Percentiles rank a stretch among this genome's conserved stretches.
phyloP scores from a whole-genome alignment of 2,329 filamentous ascomycete species.

The Ophiostoma ulmi region DNA sequence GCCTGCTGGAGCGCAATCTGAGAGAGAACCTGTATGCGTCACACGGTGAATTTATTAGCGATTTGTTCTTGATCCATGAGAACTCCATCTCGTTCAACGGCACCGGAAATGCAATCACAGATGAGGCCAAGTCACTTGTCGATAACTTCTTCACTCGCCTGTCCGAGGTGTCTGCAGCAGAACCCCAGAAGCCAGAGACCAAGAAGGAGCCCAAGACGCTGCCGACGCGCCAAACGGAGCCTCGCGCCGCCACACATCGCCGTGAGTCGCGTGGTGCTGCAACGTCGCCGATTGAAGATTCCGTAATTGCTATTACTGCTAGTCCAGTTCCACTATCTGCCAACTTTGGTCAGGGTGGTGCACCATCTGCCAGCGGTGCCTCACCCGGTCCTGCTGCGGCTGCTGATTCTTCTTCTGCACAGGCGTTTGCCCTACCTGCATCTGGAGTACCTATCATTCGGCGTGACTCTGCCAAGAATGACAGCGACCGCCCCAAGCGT shows the following conservation, averaged over 20 bases:
- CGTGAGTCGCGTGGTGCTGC: slow-evolving; percentile 34
- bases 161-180: slow-evolving; percentile 43
- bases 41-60: slow-evolving; percentile 66
- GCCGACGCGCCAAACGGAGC: slow-evolving; percentile 44
- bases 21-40: slow-evolving; percentile 63
- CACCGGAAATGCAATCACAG: slow-evolving; percentile 64
- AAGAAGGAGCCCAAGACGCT: slow-evolving; percentile 54
- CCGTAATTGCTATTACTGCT: not conserved
- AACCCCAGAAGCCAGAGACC: slow-evolving; percentile 53
- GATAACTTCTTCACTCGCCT: slow-evolving; percentile 48
- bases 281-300: slow-evolving; percentile 32
- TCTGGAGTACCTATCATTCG: slow-evolving; percentile 77
- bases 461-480: slow-evolving; percentile 72
- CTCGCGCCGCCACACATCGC: slow-evolving; percentile 38
- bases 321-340: slow-evolving; percentile 11
- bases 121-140: slow-evolving; percentile 50
- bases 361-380: slow-evolving; percentile 32
- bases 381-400: slow-evolving; percentile 35
- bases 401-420: slow-evolving; percentile 34
- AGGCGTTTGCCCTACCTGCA: slow-evolving; percentile 65
- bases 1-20: slow-evolving; percentile 73
- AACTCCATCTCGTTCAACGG: slow-evolving; percentile 86
- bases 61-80: slow-evolving; percentile 70
- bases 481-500: slow-evolving; percentile 78
- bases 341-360: not conserved